Percentiles rank a stretch among this genome's conserved stretches.
Conservation (phyloP, 2,329 filamentous ascomycete genomes). For the Diaporthe sp. region DNA sequence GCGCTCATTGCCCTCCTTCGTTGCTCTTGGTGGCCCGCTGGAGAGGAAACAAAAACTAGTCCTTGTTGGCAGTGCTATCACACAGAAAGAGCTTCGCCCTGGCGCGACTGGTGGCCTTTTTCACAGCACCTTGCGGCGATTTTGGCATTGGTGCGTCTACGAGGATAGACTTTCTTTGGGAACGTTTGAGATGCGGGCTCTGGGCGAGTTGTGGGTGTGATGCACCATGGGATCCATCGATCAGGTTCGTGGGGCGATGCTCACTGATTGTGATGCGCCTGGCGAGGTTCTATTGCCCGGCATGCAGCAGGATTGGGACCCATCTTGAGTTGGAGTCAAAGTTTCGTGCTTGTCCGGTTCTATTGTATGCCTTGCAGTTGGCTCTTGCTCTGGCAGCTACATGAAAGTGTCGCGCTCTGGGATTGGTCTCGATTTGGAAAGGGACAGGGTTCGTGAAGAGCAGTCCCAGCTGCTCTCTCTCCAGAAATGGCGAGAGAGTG, state of each 20-base stretch:
- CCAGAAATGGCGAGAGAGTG: constrained; percentile 65
- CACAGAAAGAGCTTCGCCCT: constrained; percentile 74
- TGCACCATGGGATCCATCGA: constrained; percentile 15
- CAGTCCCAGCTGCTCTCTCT: constrained; percentile 64
- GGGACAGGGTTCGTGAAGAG: constrained; percentile 54
- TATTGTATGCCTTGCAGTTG: constrained; percentile 44
- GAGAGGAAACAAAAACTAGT: constrained; percentile 97
- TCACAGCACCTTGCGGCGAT: constrained; percentile 48
- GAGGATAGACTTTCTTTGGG: constrained; percentile 44
- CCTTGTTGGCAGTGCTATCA: constrained; percentile 87
- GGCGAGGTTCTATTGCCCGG: constrained; percentile 34
- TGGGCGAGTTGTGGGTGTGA: constrained; percentile 34
- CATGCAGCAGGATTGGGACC: constrained; percentile 69
- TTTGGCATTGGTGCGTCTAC: constrained; percentile 45
- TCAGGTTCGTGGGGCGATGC: constrained; percentile 2
- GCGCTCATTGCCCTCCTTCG: constrained; percentile 74
- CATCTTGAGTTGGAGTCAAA: constrained; percentile 96
- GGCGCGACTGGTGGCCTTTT: constrained; percentile 42
- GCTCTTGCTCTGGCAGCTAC: constrained; percentile 43
- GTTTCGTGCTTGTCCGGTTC: constrained; percentile 86
- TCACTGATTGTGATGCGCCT: constrained; percentile 12
- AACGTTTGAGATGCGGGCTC: constrained; percentile 22
- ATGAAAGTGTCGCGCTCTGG: constrained; percentile 37
- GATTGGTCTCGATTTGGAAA: constrained; percentile 45
- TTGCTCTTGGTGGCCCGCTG: constrained; percentile 53